phyloP scores from a whole-genome alignment of 768 basidiomycete species.

The Trametes cubensis region DNA sequence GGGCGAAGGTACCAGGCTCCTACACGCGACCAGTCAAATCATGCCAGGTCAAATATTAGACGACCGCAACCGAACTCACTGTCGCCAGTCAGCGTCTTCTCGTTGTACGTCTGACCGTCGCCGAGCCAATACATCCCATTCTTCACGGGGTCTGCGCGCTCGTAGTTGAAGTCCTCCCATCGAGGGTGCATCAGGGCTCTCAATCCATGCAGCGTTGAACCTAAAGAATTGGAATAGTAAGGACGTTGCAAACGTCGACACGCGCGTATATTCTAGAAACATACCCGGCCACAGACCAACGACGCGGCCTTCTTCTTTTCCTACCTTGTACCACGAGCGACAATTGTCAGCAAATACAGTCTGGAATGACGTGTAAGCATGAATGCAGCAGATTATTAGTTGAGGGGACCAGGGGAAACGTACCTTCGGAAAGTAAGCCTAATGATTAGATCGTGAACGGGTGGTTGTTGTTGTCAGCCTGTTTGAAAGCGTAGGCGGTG shows the following conservation, averaged over 20 bases:
- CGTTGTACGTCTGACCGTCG: conserved; percentile 54
- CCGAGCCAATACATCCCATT: conserved; percentile 63
- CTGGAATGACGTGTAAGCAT: conserved; percentile 32
- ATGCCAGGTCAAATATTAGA: not conserved
- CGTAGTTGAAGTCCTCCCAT: conserved; percentile 64
- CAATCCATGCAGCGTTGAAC: conserved; percentile 51
- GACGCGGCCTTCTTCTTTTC: conserved; percentile 57
- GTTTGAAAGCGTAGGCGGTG: not conserved
- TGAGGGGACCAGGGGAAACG: conserved; percentile 3
- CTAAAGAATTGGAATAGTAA: conserved; percentile 27
- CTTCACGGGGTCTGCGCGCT: conserved; percentile 43
- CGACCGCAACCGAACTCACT: conserved; percentile 3
- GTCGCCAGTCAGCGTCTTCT: conserved; percentile 44
- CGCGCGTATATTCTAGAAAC: conserved; percentile 3
- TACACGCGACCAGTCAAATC: not conserved
- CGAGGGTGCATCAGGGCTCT: conserved; percentile 52
- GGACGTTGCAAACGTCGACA: too few species aligned
- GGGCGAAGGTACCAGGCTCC: conserved; percentile 29
- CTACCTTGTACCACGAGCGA: conserved; percentile 63
- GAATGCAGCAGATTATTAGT: not conserved
- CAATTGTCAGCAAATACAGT: conserved; percentile 62
- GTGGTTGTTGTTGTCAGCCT: too few species aligned
- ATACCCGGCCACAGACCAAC: conserved; percentile 61
- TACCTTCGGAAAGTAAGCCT: conserved; percentile 53
- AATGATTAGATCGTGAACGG: conserved; percentile 12